phyloP scores from a whole-genome alignment of 2,329 filamentous ascomycete species.

The Fusarium sp. region DNA sequence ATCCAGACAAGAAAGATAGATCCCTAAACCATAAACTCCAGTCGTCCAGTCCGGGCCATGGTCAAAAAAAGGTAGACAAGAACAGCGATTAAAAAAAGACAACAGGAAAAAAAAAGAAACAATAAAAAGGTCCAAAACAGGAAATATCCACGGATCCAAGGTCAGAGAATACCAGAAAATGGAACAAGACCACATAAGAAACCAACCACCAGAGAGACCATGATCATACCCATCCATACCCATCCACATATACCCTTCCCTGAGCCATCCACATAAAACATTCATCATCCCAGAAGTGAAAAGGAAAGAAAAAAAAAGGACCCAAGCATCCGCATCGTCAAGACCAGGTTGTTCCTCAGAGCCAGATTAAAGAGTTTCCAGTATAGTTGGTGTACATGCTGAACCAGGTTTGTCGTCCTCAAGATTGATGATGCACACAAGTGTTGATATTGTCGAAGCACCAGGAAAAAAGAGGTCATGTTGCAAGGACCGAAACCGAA shows the following conservation, averaged over 20 bases:
- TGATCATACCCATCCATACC: not conserved
- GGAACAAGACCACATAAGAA: not conserved
- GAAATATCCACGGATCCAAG: slow-evolving; percentile 12
- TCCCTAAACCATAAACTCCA: slow-evolving; percentile 15
- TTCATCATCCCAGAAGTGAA: not conserved
- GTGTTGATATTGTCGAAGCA: not conserved
- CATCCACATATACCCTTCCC: not conserved
- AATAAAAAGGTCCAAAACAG: not conserved
- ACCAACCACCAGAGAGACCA: not conserved
- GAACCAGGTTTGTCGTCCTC: not conserved
- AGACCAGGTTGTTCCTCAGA: not conserved
- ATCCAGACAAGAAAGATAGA: not conserved
- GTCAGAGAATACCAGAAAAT: not conserved
- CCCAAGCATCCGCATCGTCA: not conserved
- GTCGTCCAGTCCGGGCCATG: not conserved
- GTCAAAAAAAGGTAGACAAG: not conserved
- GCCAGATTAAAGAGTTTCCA: not conserved
- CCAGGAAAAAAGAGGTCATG: too few species aligned
- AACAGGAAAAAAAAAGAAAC: not conserved
- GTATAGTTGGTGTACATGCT: not conserved
- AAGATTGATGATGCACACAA: not conserved
- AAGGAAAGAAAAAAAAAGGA: not conserved
- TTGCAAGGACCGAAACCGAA: not conserved
- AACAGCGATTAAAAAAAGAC: not conserved
- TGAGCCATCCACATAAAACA: not conserved